A percentile compares a stretch with the other conserved stretches of the same genome.
phyloP scores from a whole-genome alignment of 139 green algal genomes.

The Chlamydomonas sphaeroides region DNA sequence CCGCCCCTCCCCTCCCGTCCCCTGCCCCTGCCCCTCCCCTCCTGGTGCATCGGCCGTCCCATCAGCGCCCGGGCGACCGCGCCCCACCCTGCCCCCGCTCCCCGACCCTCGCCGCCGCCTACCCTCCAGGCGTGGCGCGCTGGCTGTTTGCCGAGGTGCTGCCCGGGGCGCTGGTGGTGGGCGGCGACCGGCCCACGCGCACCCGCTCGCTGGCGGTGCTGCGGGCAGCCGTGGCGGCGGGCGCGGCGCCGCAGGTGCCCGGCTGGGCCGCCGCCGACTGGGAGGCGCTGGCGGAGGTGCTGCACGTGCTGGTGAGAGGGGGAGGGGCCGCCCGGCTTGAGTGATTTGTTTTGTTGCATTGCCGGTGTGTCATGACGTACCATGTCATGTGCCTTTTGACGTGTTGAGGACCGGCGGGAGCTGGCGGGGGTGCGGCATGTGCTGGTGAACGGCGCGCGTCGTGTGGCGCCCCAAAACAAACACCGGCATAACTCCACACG shows the following conservation, averaged over 20 bases:
- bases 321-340: too few species aligned
- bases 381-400: background rate
- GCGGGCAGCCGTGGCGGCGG: background rate
- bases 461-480: too few species aligned
- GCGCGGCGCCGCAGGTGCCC: too few species aligned
- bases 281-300: background rate
- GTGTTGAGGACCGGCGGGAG: background rate
- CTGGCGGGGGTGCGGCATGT: too few species aligned
- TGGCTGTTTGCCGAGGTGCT: conserved; percentile 4
- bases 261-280: background rate
- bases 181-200: conserved; percentile 16
- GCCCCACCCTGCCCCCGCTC: too few species aligned
- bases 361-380: background rate
- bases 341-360: background rate
- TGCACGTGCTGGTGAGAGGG: conserved; percentile 29
- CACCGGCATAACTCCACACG: too few species aligned
- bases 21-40: background rate
- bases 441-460: too few species aligned
- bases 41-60: background rate
- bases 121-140: background rate
- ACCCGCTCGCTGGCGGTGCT: conserved; percentile 21
- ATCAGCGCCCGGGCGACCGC: background rate
- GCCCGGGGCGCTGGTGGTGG: conserved; percentile 11
- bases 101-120: too few species aligned
- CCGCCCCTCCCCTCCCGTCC: background rate